Percentiles rank a stretch among this genome's conserved stretches.
phyloP scores from a whole-genome alignment of 2,329 filamentous ascomycete species.

The Aschersonia sp. region DNA sequence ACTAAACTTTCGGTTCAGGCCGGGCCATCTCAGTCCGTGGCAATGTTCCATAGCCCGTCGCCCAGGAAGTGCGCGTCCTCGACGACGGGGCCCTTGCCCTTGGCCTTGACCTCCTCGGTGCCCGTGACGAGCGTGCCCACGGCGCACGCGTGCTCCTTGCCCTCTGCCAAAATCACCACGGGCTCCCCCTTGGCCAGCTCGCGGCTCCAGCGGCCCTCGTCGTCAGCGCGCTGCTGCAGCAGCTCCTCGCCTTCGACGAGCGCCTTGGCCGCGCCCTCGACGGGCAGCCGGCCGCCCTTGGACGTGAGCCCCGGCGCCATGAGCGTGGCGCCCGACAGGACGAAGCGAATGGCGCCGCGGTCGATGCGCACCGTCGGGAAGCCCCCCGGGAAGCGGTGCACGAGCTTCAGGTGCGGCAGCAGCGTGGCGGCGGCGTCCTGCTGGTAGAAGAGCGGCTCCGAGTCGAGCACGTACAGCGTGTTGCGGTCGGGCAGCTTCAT shows the following conservation, averaged over 20 bases:
- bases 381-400: constrained; percentile 77
- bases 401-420: constrained; percentile 74
- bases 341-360: constrained; percentile 90
- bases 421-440: constrained; percentile 44
- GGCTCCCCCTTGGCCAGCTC: constrained; percentile 70
- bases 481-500: constrained; percentile 89
- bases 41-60: constrained; percentile 78
- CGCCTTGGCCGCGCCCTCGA: constrained; percentile 21
- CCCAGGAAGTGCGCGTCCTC: constrained; percentile 89
- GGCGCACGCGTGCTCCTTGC: constrained; percentile 81
- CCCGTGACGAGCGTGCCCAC: constrained; percentile 73
- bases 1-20: too few relatives aligned
- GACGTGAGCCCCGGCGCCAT: constrained; percentile 93
- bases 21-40: constrained; percentile 23
- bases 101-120: constrained; percentile 83
- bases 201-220: constrained; percentile 41
- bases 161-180: constrained; percentile 82
- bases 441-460: constrained; percentile 80
- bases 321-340: constrained; percentile 80
- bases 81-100: constrained; percentile 87
- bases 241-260: constrained; percentile 27
- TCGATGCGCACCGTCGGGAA: constrained; percentile 84
- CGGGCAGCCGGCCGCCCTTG: constrained; percentile 64
- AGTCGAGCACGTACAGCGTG: constrained; percentile 72
- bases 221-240: constrained; percentile 26